Evolutionary conservation across 2,329 filamentous ascomycete species (phyloP).

Genomic region (Venturia aucupariae): DNA sequence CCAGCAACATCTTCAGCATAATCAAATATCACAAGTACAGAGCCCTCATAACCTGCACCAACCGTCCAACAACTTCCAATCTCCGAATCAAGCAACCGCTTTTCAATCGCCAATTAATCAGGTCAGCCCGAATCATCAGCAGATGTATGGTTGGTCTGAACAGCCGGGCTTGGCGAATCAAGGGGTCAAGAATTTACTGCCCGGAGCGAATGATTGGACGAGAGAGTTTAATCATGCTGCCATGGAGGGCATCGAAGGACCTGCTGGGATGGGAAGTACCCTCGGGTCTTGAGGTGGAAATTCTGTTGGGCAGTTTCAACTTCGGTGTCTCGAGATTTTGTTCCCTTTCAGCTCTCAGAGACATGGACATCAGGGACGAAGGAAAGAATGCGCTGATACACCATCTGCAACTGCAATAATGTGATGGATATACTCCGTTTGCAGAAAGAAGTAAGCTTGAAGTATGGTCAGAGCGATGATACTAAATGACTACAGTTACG

Average conservation of each 20-base stretch:
- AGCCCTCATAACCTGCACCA: slow-evolving; percentile 3
- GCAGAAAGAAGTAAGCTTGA: neutral
- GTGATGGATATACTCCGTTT: neutral
- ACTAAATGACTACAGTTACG: neutral
- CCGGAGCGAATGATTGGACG: slow-evolving; percentile 1
- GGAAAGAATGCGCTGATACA: neutral
- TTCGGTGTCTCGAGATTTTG: neutral
- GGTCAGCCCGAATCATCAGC: neutral
- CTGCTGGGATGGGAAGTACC: neutral
- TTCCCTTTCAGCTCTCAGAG: neutral
- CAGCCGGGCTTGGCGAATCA: neutral
- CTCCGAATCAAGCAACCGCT: neutral
- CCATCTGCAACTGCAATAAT: neutral
- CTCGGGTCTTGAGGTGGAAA: neutral
- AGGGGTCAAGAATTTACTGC: neutral
- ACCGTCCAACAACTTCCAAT: neutral
- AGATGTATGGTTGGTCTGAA: neutral
- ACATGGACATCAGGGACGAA: too few relatives aligned
- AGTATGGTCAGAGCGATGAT: neutral
- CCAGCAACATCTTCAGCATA: neutral
- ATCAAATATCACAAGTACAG: neutral
- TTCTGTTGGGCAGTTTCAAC: neutral
- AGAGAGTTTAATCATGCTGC: slow-evolving; percentile 2
- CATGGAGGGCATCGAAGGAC: slow-evolving; percentile 12
- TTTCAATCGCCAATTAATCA: neutral